phyloP scores from a whole-genome alignment of 2,329 filamentous ascomycete genomes.

The Penicillium sp. region DNA sequence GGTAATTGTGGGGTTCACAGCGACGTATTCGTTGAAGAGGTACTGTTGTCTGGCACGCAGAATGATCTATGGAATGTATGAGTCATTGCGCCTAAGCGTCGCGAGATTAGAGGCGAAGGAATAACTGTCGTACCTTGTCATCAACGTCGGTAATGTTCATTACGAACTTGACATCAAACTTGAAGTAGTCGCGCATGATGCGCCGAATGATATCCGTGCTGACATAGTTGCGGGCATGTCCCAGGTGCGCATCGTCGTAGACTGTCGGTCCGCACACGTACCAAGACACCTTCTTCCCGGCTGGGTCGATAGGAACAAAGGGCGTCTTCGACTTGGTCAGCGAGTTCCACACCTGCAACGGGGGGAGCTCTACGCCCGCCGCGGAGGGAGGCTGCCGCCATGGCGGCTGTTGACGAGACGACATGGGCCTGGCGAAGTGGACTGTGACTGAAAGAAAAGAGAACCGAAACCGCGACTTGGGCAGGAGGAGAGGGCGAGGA shows the following conservation, averaged over 20 bases:
- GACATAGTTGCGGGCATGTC: constrained; percentile 88
- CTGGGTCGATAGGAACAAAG: constrained; percentile 71
- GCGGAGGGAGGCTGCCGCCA: constrained; percentile 45
- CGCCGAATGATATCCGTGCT: constrained; percentile 85
- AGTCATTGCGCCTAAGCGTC: constrained; percentile 7
- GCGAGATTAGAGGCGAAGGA: not conserved
- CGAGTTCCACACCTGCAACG: constrained; percentile 78
- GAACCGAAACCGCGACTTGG: constrained; percentile 18
- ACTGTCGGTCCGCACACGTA: constrained; percentile 89
- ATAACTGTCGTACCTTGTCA: constrained; percentile 58
- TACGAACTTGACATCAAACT: constrained; percentile 79
- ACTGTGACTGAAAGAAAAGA: constrained; percentile 17
- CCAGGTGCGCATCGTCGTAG: constrained; percentile 79
- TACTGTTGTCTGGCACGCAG: constrained; percentile 73
- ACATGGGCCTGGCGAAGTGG: constrained; percentile 30
- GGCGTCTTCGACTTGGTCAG: constrained; percentile 72
- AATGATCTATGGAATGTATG: constrained; percentile 55
- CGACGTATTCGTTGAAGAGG: constrained; percentile 70
- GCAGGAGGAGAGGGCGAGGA: constrained; percentile 15
- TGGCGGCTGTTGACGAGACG: constrained; percentile 47
- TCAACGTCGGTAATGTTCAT: constrained; percentile 92
- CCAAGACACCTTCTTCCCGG: constrained; percentile 72
- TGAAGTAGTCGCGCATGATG: constrained; percentile 80
- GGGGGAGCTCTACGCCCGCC: constrained; percentile 45
- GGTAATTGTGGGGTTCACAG: constrained; percentile 48